Base-by-base conservation (phyloP, 192 early-diverging fungal species). In the Helicostylum pulchrum region DNA sequence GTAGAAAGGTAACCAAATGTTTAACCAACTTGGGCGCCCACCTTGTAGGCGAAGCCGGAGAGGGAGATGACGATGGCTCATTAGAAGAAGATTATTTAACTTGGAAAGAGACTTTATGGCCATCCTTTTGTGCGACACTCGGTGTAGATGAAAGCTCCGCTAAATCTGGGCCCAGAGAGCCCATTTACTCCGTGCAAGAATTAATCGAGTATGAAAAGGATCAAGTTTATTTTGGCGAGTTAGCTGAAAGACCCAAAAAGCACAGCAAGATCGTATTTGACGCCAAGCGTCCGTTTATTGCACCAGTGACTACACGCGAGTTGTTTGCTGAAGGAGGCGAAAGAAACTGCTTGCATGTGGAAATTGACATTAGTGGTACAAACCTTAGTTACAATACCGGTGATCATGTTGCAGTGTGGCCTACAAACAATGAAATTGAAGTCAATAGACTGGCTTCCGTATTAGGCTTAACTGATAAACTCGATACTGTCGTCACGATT, bases 61-160 rank as follows among this genome's bases (percentile, higher is more conserved):
- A 97, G 72, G 97, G 97, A 54, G 97, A 99, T 81, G 97, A 99
- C 67, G 94, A 99, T 72, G 85, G 83, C 44, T 93, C 89, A 55
- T 75, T 98, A 54, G 97, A 99, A 74, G 97, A 97, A 60, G 96
- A 99, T 74, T 99, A 94, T 73, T 72, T 94, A 34, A 83, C 87
- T 39, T 99, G 97, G 97, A 94, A 96, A 81, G 90, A 92, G 1
- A 81, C 83, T 21, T 85, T 91, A 66, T 82, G 96, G 84, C 85
- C 85, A 43, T 83, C 80, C 45, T 81, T 94, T 47, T 87, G 87
- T 66, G 80, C 83, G 48, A 81, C 84, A 58, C 83, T 95, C 67
- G 86, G 85, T n/a, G 67, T 94, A 14, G 87, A 87, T 58, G 76
- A 78, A 48, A 66, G 55, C 21, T 61, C n/a, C 57, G 43, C 52